Evolutionary conservation across 768 basidiomycete genomes (phyloP), one percentile per base, ranked within the genome.

Genomic region (Holtermannia corniformis): DNA sequence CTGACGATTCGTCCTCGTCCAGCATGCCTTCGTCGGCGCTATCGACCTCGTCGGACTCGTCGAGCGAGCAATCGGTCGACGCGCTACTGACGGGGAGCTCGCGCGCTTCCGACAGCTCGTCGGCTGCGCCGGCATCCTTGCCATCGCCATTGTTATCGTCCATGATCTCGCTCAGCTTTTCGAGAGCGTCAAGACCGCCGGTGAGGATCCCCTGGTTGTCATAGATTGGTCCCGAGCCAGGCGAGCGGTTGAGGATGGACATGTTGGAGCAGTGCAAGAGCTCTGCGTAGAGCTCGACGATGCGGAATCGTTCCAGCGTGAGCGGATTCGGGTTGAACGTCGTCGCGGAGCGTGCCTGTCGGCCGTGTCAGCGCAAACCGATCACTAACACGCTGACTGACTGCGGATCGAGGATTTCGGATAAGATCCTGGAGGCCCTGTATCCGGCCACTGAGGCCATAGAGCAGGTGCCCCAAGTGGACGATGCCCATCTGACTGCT

Each of bases 251-350:
- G 23, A 97, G 77, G 21, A 97, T 79, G 4, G 87, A 83, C 93
- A 99, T 97, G 65, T 95, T 97, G 16, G 95, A 97, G 70, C 91
- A 95, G 67, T 99, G 95, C 22, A 97, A 75, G 4, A 99, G 81
- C 68, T 99, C 95, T 19, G 93, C 95, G 63, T 93, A 91, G 12
- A 99, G 78, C 72, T 99, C 95, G 73, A 90, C 87, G 62, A 97
- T 90, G 10, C 93, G 82, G 72, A 89, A 95, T 14, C 95, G 84
- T 70, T 97, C 95, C 53, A 92, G 81, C 1, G 95, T 96, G 23
- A 99, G 81, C 0, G 92, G 90, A 1, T 77, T 76, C 49, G 86
- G 79, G 4, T 74, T 69, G 4, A 86, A 86, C n/a, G 61, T 37
- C 1, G 61, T 63, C 4, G 59, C 59, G 5, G 60, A 49, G 43